phyloP scores from a whole-genome alignment of 2,329 filamentous ascomycete genomes.

The Alternaria gaisen region DNA sequence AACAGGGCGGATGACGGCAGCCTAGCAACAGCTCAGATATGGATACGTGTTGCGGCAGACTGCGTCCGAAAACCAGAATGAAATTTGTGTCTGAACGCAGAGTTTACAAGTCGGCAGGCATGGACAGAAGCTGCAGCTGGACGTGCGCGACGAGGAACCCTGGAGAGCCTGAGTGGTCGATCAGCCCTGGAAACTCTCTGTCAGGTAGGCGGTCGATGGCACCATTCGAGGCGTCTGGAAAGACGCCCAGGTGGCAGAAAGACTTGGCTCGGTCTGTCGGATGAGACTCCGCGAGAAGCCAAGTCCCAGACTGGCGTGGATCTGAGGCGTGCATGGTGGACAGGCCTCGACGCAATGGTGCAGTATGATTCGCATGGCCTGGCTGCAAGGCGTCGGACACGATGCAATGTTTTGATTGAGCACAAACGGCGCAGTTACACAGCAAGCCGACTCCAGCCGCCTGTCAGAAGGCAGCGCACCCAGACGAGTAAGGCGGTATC shows the following conservation, averaged over 20 bases:
- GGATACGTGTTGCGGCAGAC: constrained; percentile 35
- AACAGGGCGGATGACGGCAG: constrained; percentile 15
- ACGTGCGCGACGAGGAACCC: constrained; percentile 17
- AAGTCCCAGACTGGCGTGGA: constrained; percentile 21
- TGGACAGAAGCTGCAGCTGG: constrained; percentile 19
- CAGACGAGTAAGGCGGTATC: constrained; percentile 13
- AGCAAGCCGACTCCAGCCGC: constrained; percentile 41
- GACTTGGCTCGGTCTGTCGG: constrained; percentile 32
- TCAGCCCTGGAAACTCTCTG: constrained; percentile 28
- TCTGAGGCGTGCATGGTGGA: constrained; percentile 28
- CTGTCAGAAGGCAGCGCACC: constrained; percentile 1
- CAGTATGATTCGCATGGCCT: constrained; percentile 34
- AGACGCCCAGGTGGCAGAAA: constrained; percentile 25
- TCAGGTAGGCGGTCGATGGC: constrained; percentile 6
- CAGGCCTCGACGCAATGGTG: constrained; percentile 29
- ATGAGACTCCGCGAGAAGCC: constrained; percentile 23
- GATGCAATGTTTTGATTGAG: constrained; percentile 38
- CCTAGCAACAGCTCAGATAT: constrained; percentile 16
- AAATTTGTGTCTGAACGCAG: constrained; percentile 19
- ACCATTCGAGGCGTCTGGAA: constrained; percentile 33
- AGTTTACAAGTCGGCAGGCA: constrained; percentile 31
- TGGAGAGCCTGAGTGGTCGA: constrained; percentile 13
- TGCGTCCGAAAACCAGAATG: constrained; percentile 24
- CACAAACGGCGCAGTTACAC: constrained; percentile 39
- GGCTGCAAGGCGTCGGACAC: constrained; percentile 27